Evolutionary conservation across 352 stramenopile species (phyloP).

Genomic region (Phytophthora pisi): DNA sequence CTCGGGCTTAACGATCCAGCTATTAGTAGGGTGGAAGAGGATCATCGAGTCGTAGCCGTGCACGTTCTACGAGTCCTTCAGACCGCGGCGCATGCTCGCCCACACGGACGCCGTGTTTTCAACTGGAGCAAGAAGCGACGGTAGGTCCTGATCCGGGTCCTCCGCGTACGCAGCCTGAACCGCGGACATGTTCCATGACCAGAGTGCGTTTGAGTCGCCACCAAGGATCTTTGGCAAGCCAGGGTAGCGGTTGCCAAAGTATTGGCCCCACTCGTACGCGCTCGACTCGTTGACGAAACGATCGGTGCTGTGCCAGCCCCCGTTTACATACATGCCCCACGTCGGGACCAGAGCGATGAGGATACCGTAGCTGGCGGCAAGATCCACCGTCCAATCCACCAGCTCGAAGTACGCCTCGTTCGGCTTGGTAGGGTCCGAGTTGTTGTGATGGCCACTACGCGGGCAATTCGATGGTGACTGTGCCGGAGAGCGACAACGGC

Average conservation of each 20-base stretch:
- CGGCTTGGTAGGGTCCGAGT: slow-evolving; percentile 26
- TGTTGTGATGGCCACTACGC: slow-evolving; percentile 28
- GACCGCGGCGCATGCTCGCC: slow-evolving; percentile 14
- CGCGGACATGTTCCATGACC: slow-evolving; percentile 16
- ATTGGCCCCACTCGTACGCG: slow-evolving; percentile 20
- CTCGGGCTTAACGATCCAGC: slow-evolving; percentile 19
- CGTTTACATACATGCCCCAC: slow-evolving; percentile 22
- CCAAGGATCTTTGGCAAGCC: slow-evolving; percentile 32
- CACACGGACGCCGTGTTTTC: slow-evolving; percentile 27
- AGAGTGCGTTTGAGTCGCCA: slow-evolving; percentile 20
- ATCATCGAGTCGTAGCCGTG: slow-evolving; percentile 22
- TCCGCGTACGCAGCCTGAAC: slow-evolving; percentile 10
- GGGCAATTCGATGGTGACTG: slow-evolving; percentile 6
- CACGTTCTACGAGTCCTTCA: slow-evolving; percentile 10
- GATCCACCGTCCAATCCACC: slow-evolving; percentile 22
- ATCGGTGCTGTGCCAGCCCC: slow-evolving; percentile 8
- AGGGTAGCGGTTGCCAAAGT: slow-evolving; percentile 16
- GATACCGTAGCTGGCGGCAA: slow-evolving; percentile 31
- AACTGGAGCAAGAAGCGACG: slow-evolving; percentile 7
- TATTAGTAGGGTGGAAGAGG: slow-evolving; percentile 18
- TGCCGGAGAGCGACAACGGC: slow-evolving; percentile 5
- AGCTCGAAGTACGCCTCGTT: slow-evolving; percentile 32
- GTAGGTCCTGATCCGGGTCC: slow-evolving; percentile 10
- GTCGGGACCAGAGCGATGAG: slow-evolving; percentile 16
- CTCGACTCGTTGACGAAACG: slow-evolving; percentile 21